Conservation (phyloP, 1,284 basidiomycete genomes). For the Wolfiporia cocos region DNA sequence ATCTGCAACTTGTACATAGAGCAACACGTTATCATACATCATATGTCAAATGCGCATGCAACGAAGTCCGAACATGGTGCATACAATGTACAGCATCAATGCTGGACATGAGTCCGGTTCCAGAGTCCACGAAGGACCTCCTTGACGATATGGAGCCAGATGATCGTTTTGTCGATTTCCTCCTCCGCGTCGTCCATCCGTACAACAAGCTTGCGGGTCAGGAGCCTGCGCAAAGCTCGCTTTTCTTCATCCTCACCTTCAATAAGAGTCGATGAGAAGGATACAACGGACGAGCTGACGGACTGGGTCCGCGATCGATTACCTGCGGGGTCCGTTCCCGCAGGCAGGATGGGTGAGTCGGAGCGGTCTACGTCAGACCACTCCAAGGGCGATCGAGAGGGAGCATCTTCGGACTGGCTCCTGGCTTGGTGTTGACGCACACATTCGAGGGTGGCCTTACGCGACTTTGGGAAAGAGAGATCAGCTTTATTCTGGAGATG, state of each 20-base stretch:
- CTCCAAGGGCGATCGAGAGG: constrained; percentile 5
- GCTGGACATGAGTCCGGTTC: constrained; percentile 38
- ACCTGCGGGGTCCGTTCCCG: no score
- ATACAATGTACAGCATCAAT: neutral
- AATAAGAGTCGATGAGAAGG: constrained; percentile 31
- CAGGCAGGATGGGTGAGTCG: no score
- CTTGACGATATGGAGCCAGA: constrained; percentile 58
- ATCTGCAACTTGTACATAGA: no score
- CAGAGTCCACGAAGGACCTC: constrained; percentile 54
- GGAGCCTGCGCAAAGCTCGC: constrained; percentile 47
- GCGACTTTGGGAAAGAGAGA: constrained; percentile 11
- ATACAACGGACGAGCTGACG: constrained; percentile 24
- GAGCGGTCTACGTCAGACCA: no score
- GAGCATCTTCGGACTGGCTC: constrained; percentile 8
- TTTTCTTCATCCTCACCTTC: constrained; percentile 53
- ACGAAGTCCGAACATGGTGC: no score
- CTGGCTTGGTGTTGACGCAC: constrained; percentile 14
- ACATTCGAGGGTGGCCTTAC: constrained; percentile 16
- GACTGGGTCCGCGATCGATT: constrained; percentile 10
- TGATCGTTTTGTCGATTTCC: constrained; percentile 50
- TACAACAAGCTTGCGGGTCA: constrained; percentile 57
- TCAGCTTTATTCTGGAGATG: neutral
- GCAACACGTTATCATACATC: no score
- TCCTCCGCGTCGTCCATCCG: constrained; percentile 53
- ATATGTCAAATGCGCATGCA: no score